These are phyloP conservation scores for Sonneratia caseolaris DNA, from an alignment of 345 rosid species.

Conservation along the genomic window DNA sequence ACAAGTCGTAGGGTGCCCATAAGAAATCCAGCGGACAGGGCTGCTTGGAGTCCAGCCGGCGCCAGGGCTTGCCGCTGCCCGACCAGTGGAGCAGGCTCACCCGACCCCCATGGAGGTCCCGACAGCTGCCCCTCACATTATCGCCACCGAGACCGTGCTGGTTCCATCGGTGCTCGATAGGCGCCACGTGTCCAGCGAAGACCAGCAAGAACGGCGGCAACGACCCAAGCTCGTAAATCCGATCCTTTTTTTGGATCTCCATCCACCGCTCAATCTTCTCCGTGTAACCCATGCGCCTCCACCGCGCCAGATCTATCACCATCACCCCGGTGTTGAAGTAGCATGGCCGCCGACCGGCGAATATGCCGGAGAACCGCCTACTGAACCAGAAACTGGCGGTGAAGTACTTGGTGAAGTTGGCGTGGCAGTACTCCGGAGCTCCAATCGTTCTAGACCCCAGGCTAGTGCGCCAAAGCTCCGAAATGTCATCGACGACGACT, in stretches of 20 bases:
- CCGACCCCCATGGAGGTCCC: slow-evolving; percentile 69
- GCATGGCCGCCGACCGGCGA: slow-evolving; percentile 44
- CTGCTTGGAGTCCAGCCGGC: slow-evolving; percentile 51
- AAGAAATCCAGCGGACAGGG: slow-evolving; percentile 59
- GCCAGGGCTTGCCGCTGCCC: slow-evolving; percentile 80
- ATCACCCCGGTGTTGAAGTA: slow-evolving; percentile 82
- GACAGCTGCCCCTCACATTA: slow-evolving; percentile 67
- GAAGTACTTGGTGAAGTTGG: slow-evolving; percentile 69
- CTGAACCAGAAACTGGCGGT: slow-evolving; percentile 56
- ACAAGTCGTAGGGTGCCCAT: slow-evolving; percentile 68
- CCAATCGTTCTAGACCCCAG: slow-evolving; percentile 45
- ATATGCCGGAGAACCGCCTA: slow-evolving; percentile 33
- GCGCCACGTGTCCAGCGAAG: slow-evolving; percentile 63
- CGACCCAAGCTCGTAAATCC: slow-evolving; percentile 73
- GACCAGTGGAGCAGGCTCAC: slow-evolving; percentile 78
- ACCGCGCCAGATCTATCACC: slow-evolving; percentile 64
- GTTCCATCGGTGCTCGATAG: slow-evolving; percentile 75
- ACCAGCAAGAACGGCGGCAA: slow-evolving; percentile 65
- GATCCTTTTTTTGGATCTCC: slow-evolving; percentile 56
- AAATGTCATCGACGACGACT: slow-evolving; percentile 60
- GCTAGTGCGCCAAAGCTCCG: slow-evolving; percentile 48
- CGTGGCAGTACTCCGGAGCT: slow-evolving; percentile 83
- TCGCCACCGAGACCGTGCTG: slow-evolving; percentile 80
- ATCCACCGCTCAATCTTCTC: slow-evolving; percentile 68
- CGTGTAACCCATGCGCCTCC: slow-evolving; percentile 59